Evolutionary conservation across 2,329 filamentous ascomycete species (phyloP).

Genomic region (Colletotrichum navitas): DNA sequence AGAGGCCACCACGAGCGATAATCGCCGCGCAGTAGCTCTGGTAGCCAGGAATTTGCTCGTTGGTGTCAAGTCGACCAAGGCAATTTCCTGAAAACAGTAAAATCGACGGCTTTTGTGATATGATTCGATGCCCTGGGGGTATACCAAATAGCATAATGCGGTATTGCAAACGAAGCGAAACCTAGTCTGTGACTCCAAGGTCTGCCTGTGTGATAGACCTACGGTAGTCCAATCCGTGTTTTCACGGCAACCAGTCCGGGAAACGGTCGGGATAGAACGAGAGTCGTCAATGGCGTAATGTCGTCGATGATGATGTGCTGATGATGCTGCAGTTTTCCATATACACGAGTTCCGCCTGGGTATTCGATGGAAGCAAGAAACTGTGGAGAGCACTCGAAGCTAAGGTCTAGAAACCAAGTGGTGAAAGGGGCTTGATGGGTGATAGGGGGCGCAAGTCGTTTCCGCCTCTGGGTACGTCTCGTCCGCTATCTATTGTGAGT

Average conservation of each 20-base stretch:
- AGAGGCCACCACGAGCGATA: slow-evolving; percentile 12
- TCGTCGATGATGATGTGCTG: slow-evolving; percentile 48
- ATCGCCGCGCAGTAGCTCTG: neutral
- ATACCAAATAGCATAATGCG: slow-evolving; percentile 41
- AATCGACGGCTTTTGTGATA: slow-evolving; percentile 43
- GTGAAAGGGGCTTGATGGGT: slow-evolving; percentile 75
- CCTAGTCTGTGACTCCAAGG: slow-evolving; percentile 10
- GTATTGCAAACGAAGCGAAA: slow-evolving; percentile 37
- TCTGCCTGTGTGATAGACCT: neutral
- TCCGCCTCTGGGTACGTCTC: slow-evolving; percentile 51
- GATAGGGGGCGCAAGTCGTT: slow-evolving; percentile 69
- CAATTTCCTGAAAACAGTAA: slow-evolving; percentile 40
- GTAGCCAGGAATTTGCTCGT: slow-evolving; percentile 15
- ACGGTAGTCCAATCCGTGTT: neutral
- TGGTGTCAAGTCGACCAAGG: slow-evolving; percentile 29
- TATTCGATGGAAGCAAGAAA: slow-evolving; percentile 41
- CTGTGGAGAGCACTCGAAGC: slow-evolving; percentile 36
- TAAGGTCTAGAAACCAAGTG: slow-evolving; percentile 65
- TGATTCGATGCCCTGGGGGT: slow-evolving; percentile 40
- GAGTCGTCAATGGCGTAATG: slow-evolving; percentile 52
- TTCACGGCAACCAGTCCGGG: slow-evolving; percentile 1
- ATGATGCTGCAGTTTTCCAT: slow-evolving; percentile 31
- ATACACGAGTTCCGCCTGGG: slow-evolving; percentile 41
- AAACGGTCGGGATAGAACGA: slow-evolving; percentile 24
- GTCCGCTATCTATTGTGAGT: slow-evolving; percentile 60